Conservation (phyloP, 2,329 filamentous ascomycete species). For the Ophiosphaerella narmari region DNA sequence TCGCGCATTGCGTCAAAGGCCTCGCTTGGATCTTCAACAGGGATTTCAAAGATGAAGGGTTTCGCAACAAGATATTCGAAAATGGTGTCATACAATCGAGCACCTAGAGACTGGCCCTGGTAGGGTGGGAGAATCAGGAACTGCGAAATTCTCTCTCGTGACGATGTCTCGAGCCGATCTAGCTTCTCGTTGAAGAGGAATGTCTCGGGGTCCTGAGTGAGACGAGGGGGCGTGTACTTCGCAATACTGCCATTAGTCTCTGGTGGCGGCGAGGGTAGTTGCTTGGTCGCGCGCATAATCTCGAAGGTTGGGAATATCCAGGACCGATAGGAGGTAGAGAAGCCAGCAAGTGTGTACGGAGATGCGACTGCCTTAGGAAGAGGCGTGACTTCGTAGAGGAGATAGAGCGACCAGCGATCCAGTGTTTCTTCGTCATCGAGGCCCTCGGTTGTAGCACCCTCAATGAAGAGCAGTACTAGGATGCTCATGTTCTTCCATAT, state of each 20-base stretch:
- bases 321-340: slow-evolving; percentile 87
- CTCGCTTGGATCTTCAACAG: slow-evolving; percentile 92
- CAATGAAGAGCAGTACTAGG: slow-evolving; percentile 84
- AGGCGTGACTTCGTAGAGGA: slow-evolving; percentile 59
- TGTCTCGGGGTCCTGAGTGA: slow-evolving; percentile 36
- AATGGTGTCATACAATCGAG: slow-evolving; percentile 79
- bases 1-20: slow-evolving; percentile 81
- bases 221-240: slow-evolving; percentile 38
- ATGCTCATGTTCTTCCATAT: slow-evolving; percentile 83
- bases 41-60: slow-evolving; percentile 76
- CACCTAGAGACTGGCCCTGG: slow-evolving; percentile 79
- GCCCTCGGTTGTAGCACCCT: slow-evolving; percentile 81
- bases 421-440: slow-evolving; percentile 71
- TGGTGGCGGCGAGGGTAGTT: slow-evolving; percentile 38
- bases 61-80: slow-evolving; percentile 71
- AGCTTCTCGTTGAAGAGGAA: slow-evolving; percentile 36
- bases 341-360: slow-evolving; percentile 80
- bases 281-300: slow-evolving; percentile 44
- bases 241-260: slow-evolving; percentile 45
- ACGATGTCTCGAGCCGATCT: slow-evolving; percentile 66
- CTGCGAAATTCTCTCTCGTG: slow-evolving; percentile 85
- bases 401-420: slow-evolving; percentile 89
- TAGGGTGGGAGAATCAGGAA: slow-evolving; percentile 90
- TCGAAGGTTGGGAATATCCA: slow-evolving; percentile 64
- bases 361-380: slow-evolving; percentile 29